These are phyloP conservation scores for Breviolum minutum DNA, from an alignment of 73 alveolate species.

Conservation along the genomic window DNA sequence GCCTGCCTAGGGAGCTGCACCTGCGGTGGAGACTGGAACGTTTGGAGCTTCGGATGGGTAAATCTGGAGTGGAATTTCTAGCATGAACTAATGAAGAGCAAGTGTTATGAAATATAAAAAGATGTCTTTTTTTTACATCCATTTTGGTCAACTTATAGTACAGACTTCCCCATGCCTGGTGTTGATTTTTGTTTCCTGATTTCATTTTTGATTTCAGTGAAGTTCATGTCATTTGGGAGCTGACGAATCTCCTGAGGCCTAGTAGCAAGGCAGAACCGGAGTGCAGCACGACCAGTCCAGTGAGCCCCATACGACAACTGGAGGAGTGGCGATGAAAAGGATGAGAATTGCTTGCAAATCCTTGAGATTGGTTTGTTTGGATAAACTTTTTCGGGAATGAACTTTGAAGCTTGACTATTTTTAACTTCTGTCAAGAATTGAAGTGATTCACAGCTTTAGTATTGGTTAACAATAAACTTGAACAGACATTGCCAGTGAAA, in stretches of 20 bases:
- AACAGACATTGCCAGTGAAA: neutral
- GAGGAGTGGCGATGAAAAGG: constrained; percentile 14
- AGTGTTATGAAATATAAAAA: no score
- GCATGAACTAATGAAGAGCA: neutral
- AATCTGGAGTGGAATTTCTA: neutral
- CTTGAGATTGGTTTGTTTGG: no score
- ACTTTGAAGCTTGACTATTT: no score
- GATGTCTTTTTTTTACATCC: no score
- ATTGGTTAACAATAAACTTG: no score
- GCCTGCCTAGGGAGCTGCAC: neutral
- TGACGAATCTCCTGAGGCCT: constrained; percentile 2
- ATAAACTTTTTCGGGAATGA: no score
- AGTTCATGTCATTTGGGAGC: neutral
- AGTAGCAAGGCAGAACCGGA: constrained; percentile 1
- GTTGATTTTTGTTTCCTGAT: neutral
- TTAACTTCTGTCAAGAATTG: no score
- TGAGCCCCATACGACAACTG: constrained; percentile 64
- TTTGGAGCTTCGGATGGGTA: neutral
- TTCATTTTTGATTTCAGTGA: no score
- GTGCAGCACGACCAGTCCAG: neutral
- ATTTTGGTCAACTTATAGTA: neutral
- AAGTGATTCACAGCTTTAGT: no score
- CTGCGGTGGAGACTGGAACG: constrained; percentile 24
- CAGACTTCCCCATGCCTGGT: neutral
- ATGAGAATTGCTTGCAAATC: neutral